Evolutionary conservation across 495 filamentous ascomycete species (phyloP).

Genomic region (Aspergillus ellipticus): DNA sequence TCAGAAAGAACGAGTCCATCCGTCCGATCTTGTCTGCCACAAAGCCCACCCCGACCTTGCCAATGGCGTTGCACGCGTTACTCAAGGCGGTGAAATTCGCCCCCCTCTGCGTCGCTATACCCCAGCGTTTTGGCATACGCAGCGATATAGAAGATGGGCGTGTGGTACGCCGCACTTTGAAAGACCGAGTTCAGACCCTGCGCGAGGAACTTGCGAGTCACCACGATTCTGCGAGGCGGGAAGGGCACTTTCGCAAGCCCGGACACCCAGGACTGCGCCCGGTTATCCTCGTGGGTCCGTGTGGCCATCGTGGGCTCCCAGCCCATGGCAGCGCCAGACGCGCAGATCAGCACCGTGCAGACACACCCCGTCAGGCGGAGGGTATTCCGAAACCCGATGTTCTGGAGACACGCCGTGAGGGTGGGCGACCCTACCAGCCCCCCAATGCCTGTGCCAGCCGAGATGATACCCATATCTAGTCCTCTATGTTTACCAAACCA

Average conservation of each 20-base stretch:
- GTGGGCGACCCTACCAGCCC: slow-evolving; percentile 36
- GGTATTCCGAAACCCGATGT: slow-evolving; percentile 36
- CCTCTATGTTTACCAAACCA: slow-evolving; percentile 33
- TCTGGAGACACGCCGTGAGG: slow-evolving; percentile 22
- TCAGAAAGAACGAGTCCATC: slow-evolving; percentile 34
- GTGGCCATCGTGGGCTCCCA: slow-evolving; percentile 23
- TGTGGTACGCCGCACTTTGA: slow-evolving; percentile 39
- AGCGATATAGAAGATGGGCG: slow-evolving; percentile 38
- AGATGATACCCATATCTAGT: slow-evolving; percentile 38
- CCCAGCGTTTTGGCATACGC: slow-evolving; percentile 36
- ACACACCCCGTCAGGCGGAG: slow-evolving; percentile 36
- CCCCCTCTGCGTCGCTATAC: slow-evolving; percentile 29
- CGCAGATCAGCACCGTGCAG: slow-evolving; percentile 24
- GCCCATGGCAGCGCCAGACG: slow-evolving; percentile 21
- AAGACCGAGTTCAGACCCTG: slow-evolving; percentile 30
- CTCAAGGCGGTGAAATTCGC: slow-evolving; percentile 34
- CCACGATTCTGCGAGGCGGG: slow-evolving; percentile 28
- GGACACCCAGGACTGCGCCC: not conserved
- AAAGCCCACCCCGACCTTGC: slow-evolving; percentile 23
- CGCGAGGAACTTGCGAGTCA: slow-evolving; percentile 29
- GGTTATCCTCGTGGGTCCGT: slow-evolving; percentile 21
- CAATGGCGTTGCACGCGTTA: slow-evolving; percentile 28
- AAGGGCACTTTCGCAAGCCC: slow-evolving; percentile 24
- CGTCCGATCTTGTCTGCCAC: slow-evolving; percentile 49
- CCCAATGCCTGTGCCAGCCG: slow-evolving; percentile 32